These are phyloP conservation scores for Myxozyma neglecta DNA, from an alignment of 805 yeast species.

Conservation along the genomic window DNA sequence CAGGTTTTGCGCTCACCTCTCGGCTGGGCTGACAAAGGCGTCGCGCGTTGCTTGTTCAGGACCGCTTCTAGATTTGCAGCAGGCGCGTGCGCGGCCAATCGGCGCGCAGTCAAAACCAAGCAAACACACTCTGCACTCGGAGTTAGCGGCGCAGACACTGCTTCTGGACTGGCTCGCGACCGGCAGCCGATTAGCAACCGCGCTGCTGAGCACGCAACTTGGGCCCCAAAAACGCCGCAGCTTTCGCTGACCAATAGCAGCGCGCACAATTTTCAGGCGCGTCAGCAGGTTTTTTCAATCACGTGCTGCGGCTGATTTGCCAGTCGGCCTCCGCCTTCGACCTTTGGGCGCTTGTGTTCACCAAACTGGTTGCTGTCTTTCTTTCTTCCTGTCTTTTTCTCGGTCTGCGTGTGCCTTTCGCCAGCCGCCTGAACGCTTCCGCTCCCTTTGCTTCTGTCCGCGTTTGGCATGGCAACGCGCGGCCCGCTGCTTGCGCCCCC, in stretches of 20 bases:
- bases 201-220: neutral
- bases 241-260: constrained; percentile 15
- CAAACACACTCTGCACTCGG: too few species aligned
- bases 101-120: too few species aligned
- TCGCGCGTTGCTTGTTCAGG: too few species aligned
- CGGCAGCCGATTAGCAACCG: neutral
- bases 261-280: neutral
- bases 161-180: neutral
- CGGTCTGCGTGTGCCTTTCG: neutral
- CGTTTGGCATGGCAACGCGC: neutral
- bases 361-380: neutral
- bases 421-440: neutral
- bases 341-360: neutral
- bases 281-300: neutral
- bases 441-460: neutral
- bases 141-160: too few species aligned
- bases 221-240: neutral
- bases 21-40: too few species aligned
- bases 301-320: constrained; percentile 22
- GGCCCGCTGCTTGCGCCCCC: constrained; percentile 10
- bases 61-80: too few species aligned
- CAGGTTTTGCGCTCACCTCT: too few species aligned
- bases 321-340: neutral
- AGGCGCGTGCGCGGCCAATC: too few species aligned
- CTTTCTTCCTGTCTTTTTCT: neutral